Percentiles rank a stretch among this genome's conserved stretches.
Evolutionary conservation across 1,139 yeast genomes (phyloP).

Genomic region (Candida labiduridarum): DNA sequence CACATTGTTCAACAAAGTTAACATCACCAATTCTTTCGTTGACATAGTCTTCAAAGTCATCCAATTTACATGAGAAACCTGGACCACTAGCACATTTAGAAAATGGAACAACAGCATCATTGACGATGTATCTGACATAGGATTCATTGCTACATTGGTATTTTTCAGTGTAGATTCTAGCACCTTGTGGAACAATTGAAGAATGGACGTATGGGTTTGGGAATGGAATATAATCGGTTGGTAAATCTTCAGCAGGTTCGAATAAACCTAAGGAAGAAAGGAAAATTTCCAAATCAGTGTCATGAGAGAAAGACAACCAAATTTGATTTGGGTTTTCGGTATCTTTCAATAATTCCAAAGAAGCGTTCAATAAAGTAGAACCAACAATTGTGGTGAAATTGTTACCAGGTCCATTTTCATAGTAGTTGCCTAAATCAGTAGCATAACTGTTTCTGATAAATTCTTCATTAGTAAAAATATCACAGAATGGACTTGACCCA

Average conservation of each 20-base stretch:
- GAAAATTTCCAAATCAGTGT: slow-evolving; percentile 54
- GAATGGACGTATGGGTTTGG: slow-evolving; percentile 47
- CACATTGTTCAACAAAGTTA: slow-evolving; percentile 36
- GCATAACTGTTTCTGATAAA: slow-evolving; percentile 36
- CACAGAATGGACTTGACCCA: slow-evolving; percentile 52
- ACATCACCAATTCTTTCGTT: slow-evolving; percentile 29
- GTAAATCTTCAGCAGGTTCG: slow-evolving; percentile 24
- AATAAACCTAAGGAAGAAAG: slow-evolving; percentile 55
- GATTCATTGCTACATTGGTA: slow-evolving; percentile 37
- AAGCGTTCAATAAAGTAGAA: slow-evolving; percentile 51
- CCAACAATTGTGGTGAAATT: slow-evolving; percentile 46
- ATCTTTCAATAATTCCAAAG: slow-evolving; percentile 44
- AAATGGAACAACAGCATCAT: slow-evolving; percentile 61
- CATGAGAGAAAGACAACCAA: slow-evolving; percentile 59
- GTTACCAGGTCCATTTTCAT: slow-evolving; percentile 54
- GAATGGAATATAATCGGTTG: slow-evolving; percentile 33
- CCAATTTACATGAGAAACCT: slow-evolving; percentile 56
- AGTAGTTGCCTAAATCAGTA: slow-evolving; percentile 47
- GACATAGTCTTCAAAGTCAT: slow-evolving; percentile 36
- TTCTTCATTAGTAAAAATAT: slow-evolving; percentile 52
- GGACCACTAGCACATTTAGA: slow-evolving; percentile 56
- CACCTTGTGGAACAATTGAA: slow-evolving; percentile 59
- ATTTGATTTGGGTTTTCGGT: slow-evolving; percentile 28
- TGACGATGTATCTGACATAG: slow-evolving; percentile 52
- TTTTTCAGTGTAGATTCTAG: slow-evolving; percentile 53